A percentile compares a stretch with the other conserved stretches of the same genome.
phyloP scores from a whole-genome alignment of 2,329 filamentous ascomycete genomes.

The Magnaporthales sp. region DNA sequence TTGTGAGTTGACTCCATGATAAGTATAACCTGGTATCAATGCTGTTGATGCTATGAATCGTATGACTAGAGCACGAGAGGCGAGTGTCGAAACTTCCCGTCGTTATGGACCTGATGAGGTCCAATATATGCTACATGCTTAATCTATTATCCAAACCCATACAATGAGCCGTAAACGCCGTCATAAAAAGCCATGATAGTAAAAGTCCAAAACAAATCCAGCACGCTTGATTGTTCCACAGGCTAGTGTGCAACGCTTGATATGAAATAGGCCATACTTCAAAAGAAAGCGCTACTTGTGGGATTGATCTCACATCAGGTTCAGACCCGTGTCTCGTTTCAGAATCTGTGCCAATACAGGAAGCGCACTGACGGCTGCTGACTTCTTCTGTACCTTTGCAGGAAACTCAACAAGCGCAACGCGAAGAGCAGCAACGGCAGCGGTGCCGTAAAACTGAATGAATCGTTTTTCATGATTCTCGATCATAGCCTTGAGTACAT shows the following conservation, averaged over 20 bases:
- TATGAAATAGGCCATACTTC: not conserved
- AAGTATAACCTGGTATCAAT: not conserved
- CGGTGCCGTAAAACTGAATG: conserved; percentile 70
- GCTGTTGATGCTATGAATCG: not conserved
- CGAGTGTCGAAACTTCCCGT: not conserved
- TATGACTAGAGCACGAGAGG: not conserved
- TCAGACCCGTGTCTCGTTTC: conserved; percentile 39
- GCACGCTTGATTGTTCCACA: not conserved
- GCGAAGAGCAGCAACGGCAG: conserved; percentile 62
- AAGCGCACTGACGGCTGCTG: conserved; percentile 41
- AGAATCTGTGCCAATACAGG: conserved; percentile 43
- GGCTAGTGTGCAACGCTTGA: not conserved
- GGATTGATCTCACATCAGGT: conserved; percentile 20
- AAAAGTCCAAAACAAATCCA: not conserved
- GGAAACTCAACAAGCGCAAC: conserved; percentile 70
- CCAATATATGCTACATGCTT: not conserved
- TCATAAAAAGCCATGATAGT: not conserved
- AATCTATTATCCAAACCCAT: not conserved
- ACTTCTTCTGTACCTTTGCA: conserved; percentile 35
- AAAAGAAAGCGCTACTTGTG: not conserved
- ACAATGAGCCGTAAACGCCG: not conserved
- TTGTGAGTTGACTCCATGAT: not conserved
- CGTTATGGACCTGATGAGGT: not conserved
- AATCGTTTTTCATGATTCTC: conserved; percentile 67
- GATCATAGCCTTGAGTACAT: conserved; percentile 64